These are phyloP conservation scores for Arthrobotrys conoides DNA, from an alignment of 2,329 filamentous ascomycete genomes.

Conservation along the genomic window DNA sequence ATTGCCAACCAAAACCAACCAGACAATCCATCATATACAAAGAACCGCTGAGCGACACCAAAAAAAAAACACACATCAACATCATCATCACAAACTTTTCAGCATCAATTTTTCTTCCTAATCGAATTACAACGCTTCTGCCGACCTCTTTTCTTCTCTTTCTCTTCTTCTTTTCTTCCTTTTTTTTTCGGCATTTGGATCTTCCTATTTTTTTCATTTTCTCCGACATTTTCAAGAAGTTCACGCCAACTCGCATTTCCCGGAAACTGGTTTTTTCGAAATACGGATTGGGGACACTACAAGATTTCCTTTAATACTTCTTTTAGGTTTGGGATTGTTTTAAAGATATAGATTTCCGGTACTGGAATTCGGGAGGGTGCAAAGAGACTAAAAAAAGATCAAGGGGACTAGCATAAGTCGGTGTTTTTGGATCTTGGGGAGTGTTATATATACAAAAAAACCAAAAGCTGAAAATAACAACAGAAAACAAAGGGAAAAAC, in stretches of 20 bases:
- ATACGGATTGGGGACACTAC: constrained; percentile 17
- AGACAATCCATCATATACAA: constrained; percentile 41
- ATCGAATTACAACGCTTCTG: constrained; percentile 21
- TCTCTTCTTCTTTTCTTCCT: neutral
- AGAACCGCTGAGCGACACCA: constrained; percentile 56
- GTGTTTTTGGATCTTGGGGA: constrained; percentile 48
- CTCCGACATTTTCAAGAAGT: constrained; percentile 49
- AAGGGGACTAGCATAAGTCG: constrained; percentile 27
- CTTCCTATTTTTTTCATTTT: constrained; percentile 29
- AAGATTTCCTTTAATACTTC: constrained; percentile 50
- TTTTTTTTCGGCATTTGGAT: constrained; percentile 23
- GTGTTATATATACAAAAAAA: constrained; percentile 20
- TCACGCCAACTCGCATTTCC: constrained; percentile 24
- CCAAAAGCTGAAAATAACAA: constrained; percentile 33
- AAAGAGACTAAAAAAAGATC: neutral
- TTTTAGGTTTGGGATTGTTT: constrained; percentile 37
- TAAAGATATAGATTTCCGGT: constrained; percentile 31
- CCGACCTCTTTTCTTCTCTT: constrained; percentile 3
- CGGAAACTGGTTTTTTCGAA: constrained; percentile 58
- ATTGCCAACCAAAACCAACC: constrained; percentile 31
- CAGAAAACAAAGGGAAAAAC: constrained; percentile 57
- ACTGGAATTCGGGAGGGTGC: neutral
- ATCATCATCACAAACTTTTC: constrained; percentile 20
- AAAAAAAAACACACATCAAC: constrained; percentile 50
- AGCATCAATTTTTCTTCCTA: constrained; percentile 7